Conservation (phyloP, 2,329 filamentous ascomycete genomes). For the Daldinia sp. region DNA sequence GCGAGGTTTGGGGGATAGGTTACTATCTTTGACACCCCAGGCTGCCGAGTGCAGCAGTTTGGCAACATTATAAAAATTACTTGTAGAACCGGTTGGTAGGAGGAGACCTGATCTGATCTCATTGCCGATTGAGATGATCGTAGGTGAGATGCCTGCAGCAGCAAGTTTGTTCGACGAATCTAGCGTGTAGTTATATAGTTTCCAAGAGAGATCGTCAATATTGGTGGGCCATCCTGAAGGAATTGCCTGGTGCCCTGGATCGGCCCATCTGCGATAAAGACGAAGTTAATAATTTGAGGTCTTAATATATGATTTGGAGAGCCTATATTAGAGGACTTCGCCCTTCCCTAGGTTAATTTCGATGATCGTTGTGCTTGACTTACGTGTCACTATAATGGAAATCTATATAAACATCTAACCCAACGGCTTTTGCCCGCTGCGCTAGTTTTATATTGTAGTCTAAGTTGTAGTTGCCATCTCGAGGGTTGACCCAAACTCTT, state of each 20-base stretch:
- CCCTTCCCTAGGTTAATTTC: not conserved
- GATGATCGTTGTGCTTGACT: constrained; percentile 7
- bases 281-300: constrained; percentile 9
- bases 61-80: constrained; percentile 70
- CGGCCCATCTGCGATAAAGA: constrained; percentile 66
- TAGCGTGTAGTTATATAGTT: constrained; percentile 77
- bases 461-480: constrained; percentile 74
- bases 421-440: constrained; percentile 71
- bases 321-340: not conserved
- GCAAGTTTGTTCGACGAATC: constrained; percentile 72
- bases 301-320: not conserved
- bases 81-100: constrained; percentile 71
- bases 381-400: constrained; percentile 74
- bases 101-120: constrained; percentile 77
- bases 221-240: constrained; percentile 73
- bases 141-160: constrained; percentile 64
- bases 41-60: constrained; percentile 73
- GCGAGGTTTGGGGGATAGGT: constrained; percentile 67
- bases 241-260: constrained; percentile 71
- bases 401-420: constrained; percentile 71
- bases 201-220: constrained; percentile 69
- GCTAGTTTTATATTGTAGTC: constrained; percentile 78
- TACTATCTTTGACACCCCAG: constrained; percentile 73
- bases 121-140: constrained; percentile 78
- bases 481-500: constrained; percentile 77